Conservation (phyloP, 2,329 filamentous ascomycete species). For the Ophiocordyceps camponoti-leonardi region DNA sequence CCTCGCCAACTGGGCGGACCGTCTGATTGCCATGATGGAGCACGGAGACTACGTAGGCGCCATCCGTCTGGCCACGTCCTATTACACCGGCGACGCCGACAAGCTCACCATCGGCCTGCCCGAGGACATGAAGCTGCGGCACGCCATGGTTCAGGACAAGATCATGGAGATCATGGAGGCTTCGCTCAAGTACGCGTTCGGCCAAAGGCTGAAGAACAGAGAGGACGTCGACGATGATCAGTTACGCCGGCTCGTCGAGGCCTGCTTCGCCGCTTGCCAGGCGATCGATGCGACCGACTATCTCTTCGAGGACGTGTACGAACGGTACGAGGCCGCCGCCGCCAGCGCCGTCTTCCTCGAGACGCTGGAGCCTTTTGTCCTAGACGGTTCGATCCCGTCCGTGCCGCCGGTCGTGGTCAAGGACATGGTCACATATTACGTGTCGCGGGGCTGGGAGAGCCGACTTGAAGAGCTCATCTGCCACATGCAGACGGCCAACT, state of each 20-base stretch:
- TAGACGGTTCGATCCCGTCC: conserved; percentile 56
- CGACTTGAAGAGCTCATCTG: conserved; percentile 89
- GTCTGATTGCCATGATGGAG: conserved; percentile 86
- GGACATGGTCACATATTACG: conserved; percentile 67
- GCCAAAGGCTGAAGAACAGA: conserved; percentile 38
- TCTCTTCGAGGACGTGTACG: conserved; percentile 79
- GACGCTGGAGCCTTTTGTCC: conserved; percentile 72
- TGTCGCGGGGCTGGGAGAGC: conserved; percentile 54
- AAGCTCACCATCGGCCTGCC: conserved; percentile 88
- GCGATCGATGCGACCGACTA: conserved; percentile 66
- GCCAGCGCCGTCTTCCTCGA: conserved; percentile 67
- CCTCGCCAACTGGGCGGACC: conserved; percentile 92
- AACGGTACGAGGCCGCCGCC: conserved; percentile 68
- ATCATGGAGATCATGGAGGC: conserved; percentile 86
- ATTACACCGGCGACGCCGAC: conserved; percentile 81
- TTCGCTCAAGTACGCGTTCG: conserved; percentile 78
- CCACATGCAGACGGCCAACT: conserved; percentile 72
- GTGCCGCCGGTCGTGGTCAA: conserved; percentile 78
- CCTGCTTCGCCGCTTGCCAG: conserved; percentile 69
- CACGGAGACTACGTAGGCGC: conserved; percentile 89
- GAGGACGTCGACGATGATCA: conserved; percentile 34
- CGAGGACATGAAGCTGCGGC: conserved; percentile 59
- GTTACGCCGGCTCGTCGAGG: conserved; percentile 62
- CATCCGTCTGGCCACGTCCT: conserved; percentile 77
- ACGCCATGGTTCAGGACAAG: conserved; percentile 73